Evolutionary conservation across 345 rosid species (phyloP).

Genomic region (Brassica nigra): DNA sequence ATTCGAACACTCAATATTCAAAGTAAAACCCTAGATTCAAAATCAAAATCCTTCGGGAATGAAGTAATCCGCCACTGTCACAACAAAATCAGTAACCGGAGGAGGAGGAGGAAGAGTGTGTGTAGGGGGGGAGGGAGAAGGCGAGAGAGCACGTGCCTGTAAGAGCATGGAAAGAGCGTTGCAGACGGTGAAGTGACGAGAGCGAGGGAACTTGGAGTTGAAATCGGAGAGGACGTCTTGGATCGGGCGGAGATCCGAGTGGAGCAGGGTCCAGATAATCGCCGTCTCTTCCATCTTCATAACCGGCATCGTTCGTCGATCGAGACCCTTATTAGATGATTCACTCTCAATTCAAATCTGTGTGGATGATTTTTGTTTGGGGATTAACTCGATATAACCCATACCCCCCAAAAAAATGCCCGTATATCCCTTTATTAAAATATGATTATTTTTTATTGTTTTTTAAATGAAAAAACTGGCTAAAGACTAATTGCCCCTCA

Average conservation of each 20-base stretch:
- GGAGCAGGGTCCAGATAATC: conserved; percentile 47
- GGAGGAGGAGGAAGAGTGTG: neutral
- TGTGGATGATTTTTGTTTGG: neutral
- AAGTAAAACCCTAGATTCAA: conserved; percentile 30
- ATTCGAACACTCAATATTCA: neutral
- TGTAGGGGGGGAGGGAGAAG: no score
- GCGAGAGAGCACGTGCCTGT: conserved; percentile 45
- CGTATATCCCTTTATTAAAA: no score
- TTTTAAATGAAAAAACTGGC: no score
- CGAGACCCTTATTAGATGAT: conserved; percentile 26
- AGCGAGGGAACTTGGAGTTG: conserved; percentile 49
- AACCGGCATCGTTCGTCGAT: conserved; percentile 34
- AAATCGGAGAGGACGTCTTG: conserved; percentile 61
- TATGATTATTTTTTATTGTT: no score
- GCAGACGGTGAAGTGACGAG: conserved; percentile 55
- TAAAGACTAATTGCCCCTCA: no score
- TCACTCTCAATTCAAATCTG: neutral
- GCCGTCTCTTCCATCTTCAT: conserved; percentile 60
- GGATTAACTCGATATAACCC: no score
- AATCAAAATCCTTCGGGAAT: neutral
- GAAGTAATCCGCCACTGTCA: neutral
- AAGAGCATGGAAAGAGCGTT: conserved; percentile 55
- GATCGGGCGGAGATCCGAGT: conserved; percentile 56
- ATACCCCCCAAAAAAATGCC: no score
- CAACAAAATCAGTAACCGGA: neutral